Evolutionary conservation across 108 stramenopile species (phyloP).

Genomic region (Conticribra guillardii): DNA sequence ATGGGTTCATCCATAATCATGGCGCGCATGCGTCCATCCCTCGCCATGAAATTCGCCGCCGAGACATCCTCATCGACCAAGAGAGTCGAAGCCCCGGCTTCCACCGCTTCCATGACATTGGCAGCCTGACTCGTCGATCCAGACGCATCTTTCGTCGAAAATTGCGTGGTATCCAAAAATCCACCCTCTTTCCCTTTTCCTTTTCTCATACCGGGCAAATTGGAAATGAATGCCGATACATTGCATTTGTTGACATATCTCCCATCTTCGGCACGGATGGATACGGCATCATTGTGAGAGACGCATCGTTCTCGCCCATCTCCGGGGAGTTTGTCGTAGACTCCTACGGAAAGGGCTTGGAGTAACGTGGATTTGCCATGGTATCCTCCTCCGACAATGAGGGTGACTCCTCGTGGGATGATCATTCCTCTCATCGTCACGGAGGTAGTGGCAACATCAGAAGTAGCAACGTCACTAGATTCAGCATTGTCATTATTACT

Average conservation of each 20-base stretch:
- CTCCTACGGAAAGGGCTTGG: constrained; percentile 76
- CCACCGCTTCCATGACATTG: constrained; percentile 91
- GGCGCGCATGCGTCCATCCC: constrained; percentile 93
- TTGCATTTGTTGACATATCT: constrained; percentile 87
- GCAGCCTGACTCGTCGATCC: constrained; percentile 94
- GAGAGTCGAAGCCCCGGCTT: constrained; percentile 79
- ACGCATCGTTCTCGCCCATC: constrained; percentile 93
- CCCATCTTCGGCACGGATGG: constrained; percentile 95
- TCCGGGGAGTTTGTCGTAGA: constrained; percentile 90
- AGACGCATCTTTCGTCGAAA: constrained; percentile 87
- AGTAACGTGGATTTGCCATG: constrained; percentile 97
- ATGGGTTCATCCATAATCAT: constrained; percentile 94
- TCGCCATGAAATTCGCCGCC: constrained; percentile 97
- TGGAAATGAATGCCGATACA: constrained; percentile 91
- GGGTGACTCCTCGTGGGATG: constrained; percentile 85
- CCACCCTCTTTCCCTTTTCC: not conserved
- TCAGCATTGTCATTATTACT: not conserved
- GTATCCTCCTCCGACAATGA: constrained; percentile 96
- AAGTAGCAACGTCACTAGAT: not conserved
- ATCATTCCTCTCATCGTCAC: constrained; percentile 77
- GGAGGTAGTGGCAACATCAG: constrained; percentile 22
- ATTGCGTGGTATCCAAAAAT: constrained; percentile 59
- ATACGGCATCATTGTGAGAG: constrained; percentile 75
- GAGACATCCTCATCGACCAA: constrained; percentile 95
- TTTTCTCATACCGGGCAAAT: constrained; percentile 63